phyloP scores from a whole-genome alignment of 208 protist genomes.

The Blastocrithidia nonstop region DNA sequence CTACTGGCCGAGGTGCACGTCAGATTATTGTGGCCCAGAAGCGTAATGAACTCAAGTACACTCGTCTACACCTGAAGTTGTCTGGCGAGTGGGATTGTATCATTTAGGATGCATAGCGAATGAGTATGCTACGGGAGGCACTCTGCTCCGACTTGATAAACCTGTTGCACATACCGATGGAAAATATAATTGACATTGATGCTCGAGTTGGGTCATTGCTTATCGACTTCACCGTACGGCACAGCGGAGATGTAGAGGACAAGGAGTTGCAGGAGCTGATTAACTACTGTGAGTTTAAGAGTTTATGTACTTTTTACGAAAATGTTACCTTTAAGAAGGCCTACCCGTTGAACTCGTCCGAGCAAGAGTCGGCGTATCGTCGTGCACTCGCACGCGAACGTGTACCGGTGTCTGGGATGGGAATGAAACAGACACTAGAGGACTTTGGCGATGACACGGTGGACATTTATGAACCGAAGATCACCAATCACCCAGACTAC shows the following conservation, averaged over 20 bases:
- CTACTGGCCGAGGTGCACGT: conserved; percentile 34
- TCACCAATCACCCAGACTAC: conserved; percentile 31
- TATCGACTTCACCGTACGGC: conserved; percentile 49
- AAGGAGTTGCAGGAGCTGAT: conserved; percentile 44
- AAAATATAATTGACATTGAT: conserved; percentile 33
- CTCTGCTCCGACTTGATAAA: conserved; percentile 23
- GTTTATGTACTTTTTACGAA: conserved; percentile 45
- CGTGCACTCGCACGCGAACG: conserved; percentile 2
- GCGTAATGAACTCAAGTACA: conserved; percentile 23
- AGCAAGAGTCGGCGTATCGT: conserved; percentile 19
- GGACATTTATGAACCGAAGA: conserved; percentile 34
- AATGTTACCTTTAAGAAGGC: conserved; percentile 41
- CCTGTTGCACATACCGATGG: conserved; percentile 20
- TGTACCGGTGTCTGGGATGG: conserved; percentile 39
- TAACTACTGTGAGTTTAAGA: conserved; percentile 36
- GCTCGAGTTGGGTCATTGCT: conserved; percentile 20
- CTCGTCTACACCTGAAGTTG: conserved; percentile 45
- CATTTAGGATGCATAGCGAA: conserved; percentile 20
- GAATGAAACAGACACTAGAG: conserved; percentile 24
- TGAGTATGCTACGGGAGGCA: conserved; percentile 18
- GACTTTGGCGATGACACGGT: conserved; percentile 21
- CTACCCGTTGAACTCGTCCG: conserved; percentile 39
- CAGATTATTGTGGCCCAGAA: conserved; percentile 29
- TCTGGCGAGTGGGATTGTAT: conserved; percentile 42
- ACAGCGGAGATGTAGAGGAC: conserved; percentile 36